A percentile compares a stretch with the other conserved stretches of the same genome.
These are phyloP conservation scores for Obelidium mucronatum DNA, from an alignment of 192 early-diverging fungal genomes.

Conservation along the genomic window DNA sequence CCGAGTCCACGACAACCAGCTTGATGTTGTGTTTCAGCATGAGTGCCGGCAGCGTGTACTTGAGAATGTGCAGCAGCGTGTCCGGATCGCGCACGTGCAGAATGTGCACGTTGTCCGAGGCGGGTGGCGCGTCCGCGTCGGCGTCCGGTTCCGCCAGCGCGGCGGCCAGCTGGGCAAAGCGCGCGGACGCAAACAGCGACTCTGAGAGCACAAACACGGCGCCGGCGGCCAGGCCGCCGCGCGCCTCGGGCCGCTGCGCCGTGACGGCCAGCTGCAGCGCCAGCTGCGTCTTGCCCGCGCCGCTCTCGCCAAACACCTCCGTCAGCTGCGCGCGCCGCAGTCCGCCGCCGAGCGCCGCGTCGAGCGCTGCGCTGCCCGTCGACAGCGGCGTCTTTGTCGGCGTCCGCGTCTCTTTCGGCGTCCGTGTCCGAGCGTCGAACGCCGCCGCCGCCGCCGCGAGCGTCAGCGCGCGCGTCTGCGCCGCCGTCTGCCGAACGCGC, in stretches of 20 bases:
- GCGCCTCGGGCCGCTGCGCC: constrained; percentile 64
- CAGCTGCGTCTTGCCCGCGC: constrained; percentile 87
- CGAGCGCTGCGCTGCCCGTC: constrained; percentile 32
- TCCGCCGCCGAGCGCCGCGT: constrained; percentile 43
- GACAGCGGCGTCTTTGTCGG: constrained; percentile 27
- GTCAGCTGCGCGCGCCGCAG: constrained; percentile 38
- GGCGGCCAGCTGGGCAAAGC: constrained; percentile 62
- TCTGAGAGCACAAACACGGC: constrained; percentile 80
- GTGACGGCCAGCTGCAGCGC: constrained; percentile 81
- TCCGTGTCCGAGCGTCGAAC: no score
- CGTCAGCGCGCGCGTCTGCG: no score
- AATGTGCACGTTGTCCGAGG: constrained; percentile 66
- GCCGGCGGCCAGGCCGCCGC: constrained; percentile 62
- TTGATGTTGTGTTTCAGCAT: constrained; percentile 59
- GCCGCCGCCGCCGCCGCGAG: no score
- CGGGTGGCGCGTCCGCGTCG: constrained; percentile 22
- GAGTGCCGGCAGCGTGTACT: constrained; percentile 76
- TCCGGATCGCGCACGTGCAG: constrained; percentile 73
- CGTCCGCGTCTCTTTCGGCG: no score
- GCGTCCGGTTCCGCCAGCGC: neutral
- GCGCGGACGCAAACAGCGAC: constrained; percentile 70
- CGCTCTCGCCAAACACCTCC: constrained; percentile 62
- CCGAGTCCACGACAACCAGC: constrained; percentile 88
- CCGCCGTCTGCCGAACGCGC: neutral
- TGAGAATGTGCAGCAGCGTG: constrained; percentile 74